phyloP scores from a whole-genome alignment of 139 green algal genomes.

The Coelastrella sp. region DNA sequence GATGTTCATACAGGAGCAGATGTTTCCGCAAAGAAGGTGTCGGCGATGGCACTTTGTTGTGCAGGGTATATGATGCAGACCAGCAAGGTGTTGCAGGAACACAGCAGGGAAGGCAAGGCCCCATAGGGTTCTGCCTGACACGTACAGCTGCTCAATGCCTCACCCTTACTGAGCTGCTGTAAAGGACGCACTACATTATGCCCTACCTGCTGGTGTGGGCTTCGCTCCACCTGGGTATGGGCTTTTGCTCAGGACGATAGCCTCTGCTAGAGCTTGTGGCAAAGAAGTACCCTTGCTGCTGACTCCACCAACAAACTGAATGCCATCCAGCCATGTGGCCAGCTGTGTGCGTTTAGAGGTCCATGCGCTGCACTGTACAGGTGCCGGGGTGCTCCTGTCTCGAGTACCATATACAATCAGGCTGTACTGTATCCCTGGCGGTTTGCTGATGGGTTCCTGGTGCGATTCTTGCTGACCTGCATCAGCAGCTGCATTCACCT shows the following conservation, averaged over 20 bases:
- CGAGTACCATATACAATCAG: conserved; percentile 24
- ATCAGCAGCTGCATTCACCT: conserved; percentile 10
- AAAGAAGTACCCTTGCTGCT: conserved; percentile 37
- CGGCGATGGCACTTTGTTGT: no score
- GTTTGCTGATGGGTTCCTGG: neutral
- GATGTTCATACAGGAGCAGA: no score
- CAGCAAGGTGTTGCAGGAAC: no score
- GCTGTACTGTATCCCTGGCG: conserved; percentile 9
- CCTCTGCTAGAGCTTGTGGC: conserved; percentile 26
- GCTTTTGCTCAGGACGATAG: conserved; percentile 36
- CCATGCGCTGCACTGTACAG: conserved; percentile 24
- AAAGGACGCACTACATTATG: no score
- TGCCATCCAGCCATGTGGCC: conserved; percentile 29
- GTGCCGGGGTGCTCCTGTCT: conserved; percentile 30
- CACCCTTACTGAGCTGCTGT: no score
- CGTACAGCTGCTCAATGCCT: no score
- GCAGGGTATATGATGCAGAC: no score
- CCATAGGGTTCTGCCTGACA: no score
- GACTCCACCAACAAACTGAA: conserved; percentile 43
- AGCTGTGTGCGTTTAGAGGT: neutral
- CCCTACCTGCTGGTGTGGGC: conserved; percentile 28
- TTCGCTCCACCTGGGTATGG: conserved; percentile 33
- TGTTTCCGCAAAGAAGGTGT: no score
- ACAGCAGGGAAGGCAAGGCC: no score
- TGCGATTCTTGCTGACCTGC: neutral